These are phyloP conservation scores for Pogostemon cablin DNA, from an alignment of 257 asterid species.

Conservation along the genomic window DNA sequence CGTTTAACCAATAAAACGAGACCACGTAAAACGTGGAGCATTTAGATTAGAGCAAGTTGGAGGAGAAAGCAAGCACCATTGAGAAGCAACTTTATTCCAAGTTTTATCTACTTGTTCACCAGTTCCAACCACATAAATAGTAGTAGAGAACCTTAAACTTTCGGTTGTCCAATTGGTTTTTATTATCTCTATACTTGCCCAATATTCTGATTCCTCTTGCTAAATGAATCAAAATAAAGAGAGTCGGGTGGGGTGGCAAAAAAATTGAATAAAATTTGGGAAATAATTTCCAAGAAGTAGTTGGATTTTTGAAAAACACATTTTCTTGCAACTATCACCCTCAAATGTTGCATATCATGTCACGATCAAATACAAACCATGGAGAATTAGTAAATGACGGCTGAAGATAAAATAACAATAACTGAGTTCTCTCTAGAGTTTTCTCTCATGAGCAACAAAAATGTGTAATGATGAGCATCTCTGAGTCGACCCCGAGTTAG, in stretches of 20 bases:
- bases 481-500: background rate
- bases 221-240: conserved; percentile 29
- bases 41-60: conserved; percentile 33
- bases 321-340: background rate
- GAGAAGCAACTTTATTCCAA: conserved; percentile 33
- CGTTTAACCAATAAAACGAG: background rate
- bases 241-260: conserved; percentile 1
- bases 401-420: too few species aligned
- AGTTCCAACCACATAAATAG: conserved; percentile 35
- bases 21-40: background rate
- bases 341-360: too few species aligned
- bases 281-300: too few species aligned
- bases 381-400: too few species aligned
- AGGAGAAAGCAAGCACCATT: conserved; percentile 27
- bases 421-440: background rate
- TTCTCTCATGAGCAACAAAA: background rate
- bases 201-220: conserved; percentile 38
- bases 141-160: conserved; percentile 33
- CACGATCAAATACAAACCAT: background rate
- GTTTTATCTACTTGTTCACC: conserved; percentile 17
- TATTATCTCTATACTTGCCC: conserved; percentile 32
- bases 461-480: background rate
- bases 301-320: background rate
- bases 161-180: conserved; percentile 37
- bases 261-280: too few species aligned